Conservation (phyloP, 805 yeast genomes). For the Tetrapisispora arboricola region DNA sequence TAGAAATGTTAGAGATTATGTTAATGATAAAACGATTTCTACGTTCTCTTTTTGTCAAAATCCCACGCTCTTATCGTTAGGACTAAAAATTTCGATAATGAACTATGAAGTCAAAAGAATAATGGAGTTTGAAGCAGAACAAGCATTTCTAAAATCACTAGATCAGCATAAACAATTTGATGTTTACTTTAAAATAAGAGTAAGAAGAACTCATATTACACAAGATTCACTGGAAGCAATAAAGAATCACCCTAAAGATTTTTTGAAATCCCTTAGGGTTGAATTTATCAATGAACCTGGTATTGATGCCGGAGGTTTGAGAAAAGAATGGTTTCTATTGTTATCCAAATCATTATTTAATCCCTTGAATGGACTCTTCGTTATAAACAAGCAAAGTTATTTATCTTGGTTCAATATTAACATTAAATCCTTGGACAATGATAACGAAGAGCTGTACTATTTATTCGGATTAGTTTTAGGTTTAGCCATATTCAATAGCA, state of each 20-base stretch:
- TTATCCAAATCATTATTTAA: slow-evolving; percentile 61
- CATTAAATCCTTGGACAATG: slow-evolving; percentile 8
- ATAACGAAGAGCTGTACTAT: slow-evolving; percentile 47
- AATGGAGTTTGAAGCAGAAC: slow-evolving; percentile 83
- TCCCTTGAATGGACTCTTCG: slow-evolving; percentile 58
- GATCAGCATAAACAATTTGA: slow-evolving; percentile 52
- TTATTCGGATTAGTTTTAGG: slow-evolving; percentile 82
- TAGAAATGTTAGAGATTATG: slow-evolving; percentile 1
- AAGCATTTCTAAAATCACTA: slow-evolving; percentile 70
- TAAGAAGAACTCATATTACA: slow-evolving; percentile 57
- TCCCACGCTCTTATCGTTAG: slow-evolving; percentile 74
- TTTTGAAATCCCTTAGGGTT: slow-evolving; percentile 65
- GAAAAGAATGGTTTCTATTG: slow-evolving; percentile 86
- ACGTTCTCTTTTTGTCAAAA: slow-evolving; percentile 63
- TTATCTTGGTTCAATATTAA: slow-evolving; percentile 63
- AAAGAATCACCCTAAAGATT: slow-evolving; percentile 43
- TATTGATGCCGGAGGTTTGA: slow-evolving; percentile 88
- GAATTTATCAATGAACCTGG: slow-evolving; percentile 87
- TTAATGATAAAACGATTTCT: not conserved
- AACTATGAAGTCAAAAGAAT: slow-evolving; percentile 72
- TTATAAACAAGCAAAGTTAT: slow-evolving; percentile 56
- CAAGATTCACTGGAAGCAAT: slow-evolving; percentile 65
- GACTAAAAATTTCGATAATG: slow-evolving; percentile 68
- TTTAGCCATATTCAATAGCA: slow-evolving; percentile 82
- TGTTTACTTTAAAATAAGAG: slow-evolving; percentile 56